These are phyloP conservation scores for Talaromyces islandicus DNA, from an alignment of 2,329 filamentous ascomycete genomes.

Conservation along the genomic window DNA sequence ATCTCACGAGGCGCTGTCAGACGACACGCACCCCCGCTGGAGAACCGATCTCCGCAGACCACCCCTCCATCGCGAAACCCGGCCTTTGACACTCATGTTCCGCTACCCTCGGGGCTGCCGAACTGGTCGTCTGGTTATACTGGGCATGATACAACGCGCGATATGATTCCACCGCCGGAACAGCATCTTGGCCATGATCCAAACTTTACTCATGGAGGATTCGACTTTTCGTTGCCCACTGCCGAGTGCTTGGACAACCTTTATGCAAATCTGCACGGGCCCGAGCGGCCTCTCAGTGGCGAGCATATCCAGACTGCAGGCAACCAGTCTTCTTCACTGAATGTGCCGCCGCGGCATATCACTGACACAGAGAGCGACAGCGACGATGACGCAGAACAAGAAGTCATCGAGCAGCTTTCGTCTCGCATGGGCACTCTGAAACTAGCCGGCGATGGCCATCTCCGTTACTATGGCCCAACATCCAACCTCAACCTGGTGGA, in stretches of 20 bases:
- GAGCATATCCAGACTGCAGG: neutral
- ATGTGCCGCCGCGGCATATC: constrained; percentile 8
- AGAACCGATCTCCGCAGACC: neutral
- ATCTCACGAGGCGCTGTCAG: constrained; percentile 22
- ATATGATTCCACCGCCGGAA: neutral
- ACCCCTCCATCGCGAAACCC: neutral
- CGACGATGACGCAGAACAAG: constrained; percentile 32
- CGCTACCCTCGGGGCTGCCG: neutral
- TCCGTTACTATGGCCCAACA: constrained; percentile 41
- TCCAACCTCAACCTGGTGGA: constrained; percentile 41
- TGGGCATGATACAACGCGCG: neutral
- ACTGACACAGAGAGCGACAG: constrained; percentile 27
- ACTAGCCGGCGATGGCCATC: constrained; percentile 37
- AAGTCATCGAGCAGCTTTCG: constrained; percentile 39
- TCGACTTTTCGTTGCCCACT: constrained; percentile 28
- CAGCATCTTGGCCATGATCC: neutral
- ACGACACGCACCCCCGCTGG: constrained; percentile 2
- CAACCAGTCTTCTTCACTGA: neutral
- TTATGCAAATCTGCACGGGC: constrained; percentile 26
- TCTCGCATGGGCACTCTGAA: constrained; percentile 41
- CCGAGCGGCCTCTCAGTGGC: neutral
- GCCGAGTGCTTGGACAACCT: constrained; percentile 30
- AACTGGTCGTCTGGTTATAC: neutral
- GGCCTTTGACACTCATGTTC: neutral
- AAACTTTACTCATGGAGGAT: constrained; percentile 3